Conservation (phyloP, 805 yeast species). For the Candida odintsovae region DNA sequence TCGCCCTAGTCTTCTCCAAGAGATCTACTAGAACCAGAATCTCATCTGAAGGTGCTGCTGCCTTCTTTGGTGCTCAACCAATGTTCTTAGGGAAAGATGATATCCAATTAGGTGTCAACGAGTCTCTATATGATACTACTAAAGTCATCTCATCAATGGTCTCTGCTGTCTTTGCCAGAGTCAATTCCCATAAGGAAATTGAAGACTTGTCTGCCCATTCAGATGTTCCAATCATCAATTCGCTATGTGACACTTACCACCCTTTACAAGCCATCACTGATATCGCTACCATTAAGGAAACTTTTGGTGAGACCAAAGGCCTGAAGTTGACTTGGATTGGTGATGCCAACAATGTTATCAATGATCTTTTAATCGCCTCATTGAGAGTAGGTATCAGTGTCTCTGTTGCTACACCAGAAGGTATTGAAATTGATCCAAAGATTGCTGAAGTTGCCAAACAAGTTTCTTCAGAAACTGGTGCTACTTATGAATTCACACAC, state of each 20-base stretch:
- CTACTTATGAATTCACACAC: constrained; percentile 52
- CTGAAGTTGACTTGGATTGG: constrained; percentile 93
- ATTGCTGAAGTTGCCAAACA: constrained; percentile 50
- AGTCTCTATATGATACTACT: constrained; percentile 82
- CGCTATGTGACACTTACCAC: constrained; percentile 88
- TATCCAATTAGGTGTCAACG: constrained; percentile 94
- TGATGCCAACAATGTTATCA: constrained; percentile 92
- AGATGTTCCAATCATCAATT: constrained; percentile 85
- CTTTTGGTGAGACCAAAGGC: constrained; percentile 50
- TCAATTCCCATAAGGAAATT: constrained; percentile 78
- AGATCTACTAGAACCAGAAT: constrained; percentile 95
- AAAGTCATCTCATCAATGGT: constrained; percentile 93
- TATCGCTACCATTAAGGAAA: constrained; percentile 76
- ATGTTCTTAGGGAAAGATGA: constrained; percentile 96
- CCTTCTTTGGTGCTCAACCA: constrained; percentile 91
- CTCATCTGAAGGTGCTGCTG: constrained; percentile 90
- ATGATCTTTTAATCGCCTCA: constrained; percentile 87
- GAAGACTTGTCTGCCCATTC: constrained; percentile 72
- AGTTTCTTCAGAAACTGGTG: constrained; percentile 46
- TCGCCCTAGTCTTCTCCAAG: constrained; percentile 80
- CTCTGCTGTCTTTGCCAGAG: constrained; percentile 96
- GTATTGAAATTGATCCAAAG: constrained; percentile 52
- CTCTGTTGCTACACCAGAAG: constrained; percentile 78
- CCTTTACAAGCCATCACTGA: constrained; percentile 96
- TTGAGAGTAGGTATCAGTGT: constrained; percentile 80